Evolutionary conservation across 73 alveolate genomes (phyloP), one percentile per base, ranked within the genome.

Genomic region (Tetrahymena thermophila): DNA sequence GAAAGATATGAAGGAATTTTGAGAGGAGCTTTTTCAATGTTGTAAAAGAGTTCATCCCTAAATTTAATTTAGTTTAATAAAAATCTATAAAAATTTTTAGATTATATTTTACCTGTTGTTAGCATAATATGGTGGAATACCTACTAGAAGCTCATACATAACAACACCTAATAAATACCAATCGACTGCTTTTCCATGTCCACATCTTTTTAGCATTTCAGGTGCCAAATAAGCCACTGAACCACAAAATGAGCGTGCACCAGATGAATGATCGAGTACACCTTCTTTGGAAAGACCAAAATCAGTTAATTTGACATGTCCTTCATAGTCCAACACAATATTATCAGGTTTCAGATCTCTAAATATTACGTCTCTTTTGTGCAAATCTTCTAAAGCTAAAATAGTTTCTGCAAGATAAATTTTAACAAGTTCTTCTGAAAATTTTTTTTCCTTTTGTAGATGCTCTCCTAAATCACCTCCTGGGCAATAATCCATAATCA

Each of bases 261-360:
- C 98, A 19, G 97, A 93, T 28, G 93, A 93, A 94, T 94, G 93
- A 93, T 98, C 98, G 83, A 97, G 95, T 3, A 98, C 99, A 14
- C 99, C 99, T 96, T 98, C 99, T 57, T 98, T 95, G 1, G 99
- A 97, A 56, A 98, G 95, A 9, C 99, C 99, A 96, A 98, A 98
- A 96, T 98, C 99, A 5, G 99, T 98, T 55, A 98, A 96, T 98
- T 97, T 97, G 34, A 99, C 99, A 96, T 97, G 99, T 5, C 99
- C 99, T 95, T 98, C 98, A 93, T 97, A 98, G 97, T 98, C 99
- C 56, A 98, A 94, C 17, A 98, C 99, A 35, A 98, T 97, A 96
- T 98, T 98, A 83, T 98, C 99, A 31, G 99, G 99, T 58, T 98
- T 98, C 56, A 98, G 94, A 96, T 98, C 99, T 96, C 99, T 96